Conservation (phyloP, 2,329 filamentous ascomycete species). For the Fusarium virguliforme region DNA sequence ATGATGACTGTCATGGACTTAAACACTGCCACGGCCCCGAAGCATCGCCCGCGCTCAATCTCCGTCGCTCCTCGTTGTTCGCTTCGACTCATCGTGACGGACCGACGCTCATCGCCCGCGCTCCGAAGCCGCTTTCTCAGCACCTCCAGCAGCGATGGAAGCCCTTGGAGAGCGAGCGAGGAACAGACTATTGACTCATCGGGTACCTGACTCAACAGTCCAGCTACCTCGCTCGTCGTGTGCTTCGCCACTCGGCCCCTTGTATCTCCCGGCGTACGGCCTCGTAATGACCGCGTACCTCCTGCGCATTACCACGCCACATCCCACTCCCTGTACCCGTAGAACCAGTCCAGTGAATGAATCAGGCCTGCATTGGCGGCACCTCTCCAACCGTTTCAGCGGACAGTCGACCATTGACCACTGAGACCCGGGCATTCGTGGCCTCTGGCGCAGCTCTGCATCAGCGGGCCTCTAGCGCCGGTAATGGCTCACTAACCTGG, state of each 20-base stretch:
- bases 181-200: conserved; percentile 33
- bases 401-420: conserved; percentile 39
- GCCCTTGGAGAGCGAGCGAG: conserved; percentile 27
- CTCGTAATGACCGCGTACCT: conserved; percentile 48
- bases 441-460: conserved; percentile 30
- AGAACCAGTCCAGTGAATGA: conserved; percentile 21
- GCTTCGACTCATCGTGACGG: conserved; percentile 30
- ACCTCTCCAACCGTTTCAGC: conserved; percentile 41
- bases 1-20: conserved; percentile 9
- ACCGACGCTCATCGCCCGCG: conserved; percentile 17
- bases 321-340: conserved; percentile 30
- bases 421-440: conserved; percentile 21
- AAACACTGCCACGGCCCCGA: conserved; percentile 15
- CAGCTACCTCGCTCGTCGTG: conserved; percentile 32
- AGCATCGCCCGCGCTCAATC: conserved; percentile 11
- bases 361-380: conserved; percentile 27
- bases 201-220: conserved; percentile 42
- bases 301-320: conserved; percentile 42
- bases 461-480: conserved; percentile 35
- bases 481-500: conserved; percentile 39
- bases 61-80: conserved; percentile 22
- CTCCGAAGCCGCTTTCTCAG: conserved; percentile 37
- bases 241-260: conserved; percentile 26
- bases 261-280: conserved; percentile 37
- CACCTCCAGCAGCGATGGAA: conserved; percentile 17